These are phyloP conservation scores for Fusarium proliferatum DNA, from an alignment of 2,329 filamentous ascomycete species.

Conservation along the genomic window DNA sequence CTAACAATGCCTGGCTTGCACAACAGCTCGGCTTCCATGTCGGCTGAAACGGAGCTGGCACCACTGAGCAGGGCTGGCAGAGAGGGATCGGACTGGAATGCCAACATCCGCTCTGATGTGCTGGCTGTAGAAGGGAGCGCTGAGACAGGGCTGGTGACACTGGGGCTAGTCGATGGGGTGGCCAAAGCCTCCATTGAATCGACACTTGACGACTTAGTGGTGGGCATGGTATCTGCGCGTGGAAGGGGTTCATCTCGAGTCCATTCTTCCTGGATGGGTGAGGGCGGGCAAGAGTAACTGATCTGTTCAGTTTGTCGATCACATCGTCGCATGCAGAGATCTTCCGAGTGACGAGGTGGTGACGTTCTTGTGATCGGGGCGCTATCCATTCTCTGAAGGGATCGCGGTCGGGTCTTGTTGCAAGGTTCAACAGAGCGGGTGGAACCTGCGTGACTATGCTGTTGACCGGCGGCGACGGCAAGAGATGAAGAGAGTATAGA, in stretches of 20 bases:
- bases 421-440: constrained; percentile 51
- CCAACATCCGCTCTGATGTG: constrained; percentile 60
- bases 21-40: constrained; percentile 70
- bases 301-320: constrained; percentile 38
- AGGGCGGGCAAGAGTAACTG: constrained; percentile 56
- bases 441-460: constrained; percentile 58
- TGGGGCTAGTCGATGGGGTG: constrained; percentile 66
- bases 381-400: constrained; percentile 58
- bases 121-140: constrained; percentile 54
- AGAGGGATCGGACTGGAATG: constrained; percentile 72
- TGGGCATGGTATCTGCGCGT: constrained; percentile 56
- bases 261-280: constrained; percentile 58
- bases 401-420: constrained; percentile 59
- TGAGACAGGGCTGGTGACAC: constrained; percentile 61
- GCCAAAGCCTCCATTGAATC: constrained; percentile 61
- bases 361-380: constrained; percentile 31
- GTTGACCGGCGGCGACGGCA: constrained; percentile 52
- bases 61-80: constrained; percentile 72
- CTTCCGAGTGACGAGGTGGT: constrained; percentile 28
- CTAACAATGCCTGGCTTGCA: constrained; percentile 60
- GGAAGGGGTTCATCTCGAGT: constrained; percentile 46
- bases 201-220: constrained; percentile 63
- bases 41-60: constrained; percentile 72
- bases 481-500: constrained; percentile 55
- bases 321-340: constrained; percentile 14